Evolutionary conservation across 257 asterid genomes (phyloP), one percentile per base, ranked within the genome.

Genomic region (Jasminum sambac): DNA sequence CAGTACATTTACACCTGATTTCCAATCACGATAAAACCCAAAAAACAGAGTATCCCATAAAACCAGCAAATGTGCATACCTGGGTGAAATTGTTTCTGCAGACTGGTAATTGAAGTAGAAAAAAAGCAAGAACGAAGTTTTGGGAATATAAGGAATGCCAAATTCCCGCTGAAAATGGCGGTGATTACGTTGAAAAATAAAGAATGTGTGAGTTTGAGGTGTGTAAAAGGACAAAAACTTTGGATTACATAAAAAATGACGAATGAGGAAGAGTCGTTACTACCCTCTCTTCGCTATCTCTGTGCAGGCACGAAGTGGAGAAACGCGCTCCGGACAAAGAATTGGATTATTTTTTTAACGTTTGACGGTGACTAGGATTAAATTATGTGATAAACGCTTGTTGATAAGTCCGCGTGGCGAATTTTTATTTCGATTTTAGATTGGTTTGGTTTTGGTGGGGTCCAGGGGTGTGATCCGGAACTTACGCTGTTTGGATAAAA

Each of bases 101-200:
- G 64, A 30, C 36, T 30, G 36, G 36, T 30, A 30, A 30, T 30
- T 30, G 70, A 39, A 59, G 43, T 34, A 40, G 12, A 46, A 44
- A n/a, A 9, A 24, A 46, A 36, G 26, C 21, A 19, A 34, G 23
- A 50, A 50, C 6, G 14, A 10, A 17, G n/a, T 50, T 50, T 25
- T 23, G 42, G 42, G 11, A 63, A 24, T 48, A 52, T 26, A 23
- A 68, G 34, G 4, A 66, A 23, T 52, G 76, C 77, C 71, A 79
- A 73, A 73, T 78, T 87, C 87, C 89, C 90, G 93, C 90, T 84
- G 85, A 84, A 83, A 84, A 76, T 70, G 82, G 93, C 87, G 87
- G 84, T 83, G 90, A 87, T 85, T 81, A 68, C 86, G 89, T 77
- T 76, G 72, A 68, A 63, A 68, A 68, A 69, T 38, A 71, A 38